Evolutionary conservation across 495 filamentous ascomycete genomes (phyloP), one percentile per base, ranked within the genome.

Genomic region (Gamarada debralockiae): DNA sequence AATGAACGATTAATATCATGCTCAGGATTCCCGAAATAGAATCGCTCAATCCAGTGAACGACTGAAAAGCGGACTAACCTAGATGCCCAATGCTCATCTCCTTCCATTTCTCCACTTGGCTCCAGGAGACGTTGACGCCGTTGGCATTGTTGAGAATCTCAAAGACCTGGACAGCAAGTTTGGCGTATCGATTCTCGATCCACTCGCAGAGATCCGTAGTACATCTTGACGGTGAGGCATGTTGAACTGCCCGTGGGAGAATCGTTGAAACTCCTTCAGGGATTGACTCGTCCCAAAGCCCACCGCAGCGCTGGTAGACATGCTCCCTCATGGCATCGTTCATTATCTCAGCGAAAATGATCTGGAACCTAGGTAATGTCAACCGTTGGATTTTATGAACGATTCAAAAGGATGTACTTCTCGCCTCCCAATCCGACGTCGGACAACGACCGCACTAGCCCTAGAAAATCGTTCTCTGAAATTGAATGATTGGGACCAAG

Each of bases 101-200:
- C 57, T 89, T 89, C 82, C 89, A 96, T 60, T 82, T 84, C 66
- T 83, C 79, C 58, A 90, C 73, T 61, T 92, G 78, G 8, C 70
- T 60, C 64, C 80, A 72, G 39, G 74, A 71, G 48, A 86, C 74
- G 52, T 43, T 48, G 13, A 65, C 22, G 2, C 14, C 36, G 17
- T 54, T 60, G 1, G 50, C 5, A 39, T 44, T 46, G n/a, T 63
- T 62, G 7, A 70, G 67, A 15, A 63, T 63, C 6, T 79, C 70
- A 21, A 84, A 58, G 10, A 89, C 79, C 64, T 89, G 80, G 21
- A 84, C 78, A 17, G 75, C 80, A 39, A 90, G 73, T 9, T 79
- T 78, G 6, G 82, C 73, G 61, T 85, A 91, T 33, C 80, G 72
- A 55, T 88, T 82, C 57, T 88, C 85, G 29, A 90, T 70, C 87